A percentile compares a stretch with the other conserved stretches of the same genome.
Evolutionary conservation across 2,329 filamentous ascomycete genomes (phyloP).

Genomic region (Xylaria sp.): DNA sequence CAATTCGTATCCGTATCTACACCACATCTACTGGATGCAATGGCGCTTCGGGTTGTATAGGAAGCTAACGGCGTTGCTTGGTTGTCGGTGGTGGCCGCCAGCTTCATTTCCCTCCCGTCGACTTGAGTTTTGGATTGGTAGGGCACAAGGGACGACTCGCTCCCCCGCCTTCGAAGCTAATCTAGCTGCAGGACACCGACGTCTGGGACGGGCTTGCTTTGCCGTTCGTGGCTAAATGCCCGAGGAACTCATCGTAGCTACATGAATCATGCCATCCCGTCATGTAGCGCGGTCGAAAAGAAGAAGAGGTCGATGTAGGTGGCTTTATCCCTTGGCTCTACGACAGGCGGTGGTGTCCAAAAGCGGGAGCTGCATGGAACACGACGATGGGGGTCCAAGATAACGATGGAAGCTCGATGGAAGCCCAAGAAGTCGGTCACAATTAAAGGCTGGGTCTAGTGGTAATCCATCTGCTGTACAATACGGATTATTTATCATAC

Average conservation of each 20-base stretch:
- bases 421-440: conserved; percentile 39
- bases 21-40: neutral
- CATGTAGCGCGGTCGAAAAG: conserved; percentile 20
- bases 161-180: conserved; percentile 21
- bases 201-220: conserved; percentile 27
- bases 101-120: conserved; percentile 18
- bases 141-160: neutral
- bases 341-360: conserved; percentile 43
- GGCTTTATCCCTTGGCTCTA: conserved; percentile 36
- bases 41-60: conserved; percentile 14
- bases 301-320: conserved; percentile 28
- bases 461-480: conserved; percentile 8
- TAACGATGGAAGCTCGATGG: conserved; percentile 51
- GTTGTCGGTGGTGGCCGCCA: conserved; percentile 22
- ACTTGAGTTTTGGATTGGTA: conserved; percentile 18
- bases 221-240: conserved; percentile 35
- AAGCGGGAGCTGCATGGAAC: conserved; percentile 52
- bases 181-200: conserved; percentile 34
- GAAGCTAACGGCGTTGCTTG: conserved; percentile 4
- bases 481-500: conserved; percentile 22
- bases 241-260: conserved; percentile 33
- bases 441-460: conserved; percentile 1
- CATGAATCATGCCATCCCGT: conserved; percentile 20
- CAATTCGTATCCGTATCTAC: conserved; percentile 30
- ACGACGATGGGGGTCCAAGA: conserved; percentile 46